These are phyloP conservation scores for Aureobasidium mangrovei DNA, from an alignment of 2,329 filamentous ascomycete species.

Conservation along the genomic window DNA sequence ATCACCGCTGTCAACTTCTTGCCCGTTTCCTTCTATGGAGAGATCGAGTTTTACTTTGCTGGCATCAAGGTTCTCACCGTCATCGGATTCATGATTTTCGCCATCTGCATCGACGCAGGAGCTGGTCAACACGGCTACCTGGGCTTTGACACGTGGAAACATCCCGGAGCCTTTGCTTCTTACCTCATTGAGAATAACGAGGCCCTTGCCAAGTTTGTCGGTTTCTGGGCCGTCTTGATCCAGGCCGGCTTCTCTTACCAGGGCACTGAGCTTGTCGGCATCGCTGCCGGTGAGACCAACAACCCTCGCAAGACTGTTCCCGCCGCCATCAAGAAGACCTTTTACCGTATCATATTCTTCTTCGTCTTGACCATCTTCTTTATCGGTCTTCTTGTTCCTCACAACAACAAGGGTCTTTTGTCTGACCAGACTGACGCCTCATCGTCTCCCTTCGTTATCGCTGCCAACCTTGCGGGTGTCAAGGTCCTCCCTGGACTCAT, in stretches of 20 bases:
- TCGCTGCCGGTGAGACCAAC: slow-evolving; percentile 44
- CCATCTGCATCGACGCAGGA: slow-evolving; percentile 32
- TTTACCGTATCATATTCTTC: slow-evolving; percentile 30
- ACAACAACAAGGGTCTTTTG: slow-evolving; percentile 30
- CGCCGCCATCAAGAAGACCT: slow-evolving; percentile 29
- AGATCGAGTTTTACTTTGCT: slow-evolving; percentile 48
- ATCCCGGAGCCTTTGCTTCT: slow-evolving; percentile 30
- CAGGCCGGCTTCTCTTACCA: slow-evolving; percentile 50
- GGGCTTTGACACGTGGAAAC: slow-evolving; percentile 47
- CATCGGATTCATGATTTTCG: slow-evolving; percentile 37
- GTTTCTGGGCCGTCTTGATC: slow-evolving; percentile 50
- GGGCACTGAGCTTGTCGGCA: slow-evolving; percentile 46
- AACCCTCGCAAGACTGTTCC: slow-evolving; percentile 42
- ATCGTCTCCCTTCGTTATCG: slow-evolving; percentile 59
- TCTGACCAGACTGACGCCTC: slow-evolving; percentile 34
- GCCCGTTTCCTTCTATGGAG: slow-evolving; percentile 44
- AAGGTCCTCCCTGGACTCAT: slow-evolving; percentile 53
- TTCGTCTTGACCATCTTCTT: slow-evolving; percentile 30
- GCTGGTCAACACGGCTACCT: slow-evolving; percentile 48
- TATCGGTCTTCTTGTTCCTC: slow-evolving; percentile 29
- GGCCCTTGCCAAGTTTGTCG: slow-evolving; percentile 30
- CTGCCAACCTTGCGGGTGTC: slow-evolving; percentile 53
- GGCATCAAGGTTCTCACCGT: slow-evolving; percentile 44
- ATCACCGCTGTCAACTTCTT: slow-evolving; percentile 42
- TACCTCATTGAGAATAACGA: slow-evolving; percentile 23